These are phyloP conservation scores for Pichia sp. DNA, from an alignment of 1,139 yeast genomes.

Conservation along the genomic window DNA sequence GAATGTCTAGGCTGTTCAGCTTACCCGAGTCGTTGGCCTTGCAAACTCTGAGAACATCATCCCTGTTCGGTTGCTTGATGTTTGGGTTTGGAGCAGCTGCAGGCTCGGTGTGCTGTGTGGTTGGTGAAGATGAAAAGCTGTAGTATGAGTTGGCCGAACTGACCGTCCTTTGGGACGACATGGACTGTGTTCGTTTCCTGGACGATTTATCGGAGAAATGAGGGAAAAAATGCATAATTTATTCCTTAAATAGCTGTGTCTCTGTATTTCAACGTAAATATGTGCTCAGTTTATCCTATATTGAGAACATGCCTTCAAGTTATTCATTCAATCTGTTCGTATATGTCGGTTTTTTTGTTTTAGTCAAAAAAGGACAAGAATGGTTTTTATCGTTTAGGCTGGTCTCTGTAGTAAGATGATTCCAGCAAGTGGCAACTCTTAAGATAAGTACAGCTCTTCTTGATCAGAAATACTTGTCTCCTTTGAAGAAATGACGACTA, in stretches of 20 bases:
- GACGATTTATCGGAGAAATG: neutral
- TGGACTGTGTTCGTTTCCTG: slow-evolving; percentile 1
- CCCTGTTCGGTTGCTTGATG: neutral
- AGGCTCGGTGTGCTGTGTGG: neutral
- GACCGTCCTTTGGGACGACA: neutral
- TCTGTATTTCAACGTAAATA: no score
- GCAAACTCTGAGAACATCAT: slow-evolving; percentile 5
- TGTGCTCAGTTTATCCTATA: neutral
- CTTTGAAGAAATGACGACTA: no score
- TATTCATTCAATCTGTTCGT: neutral
- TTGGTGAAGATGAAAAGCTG: neutral
- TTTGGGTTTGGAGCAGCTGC: neutral
- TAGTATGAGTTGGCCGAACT: neutral
- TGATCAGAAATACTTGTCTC: no score
- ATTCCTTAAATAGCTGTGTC: neutral
- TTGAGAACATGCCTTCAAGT: neutral
- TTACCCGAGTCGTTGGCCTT: neutral
- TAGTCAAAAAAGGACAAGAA: no score
- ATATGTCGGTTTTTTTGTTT: no score
- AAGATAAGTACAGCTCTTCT: no score
- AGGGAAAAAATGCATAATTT: neutral
- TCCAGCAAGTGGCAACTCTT: no score
- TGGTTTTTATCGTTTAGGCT: no score
- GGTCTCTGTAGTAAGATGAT: no score
- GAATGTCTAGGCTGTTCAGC: slow-evolving; percentile 7